Evolutionary conservation across 345 rosid species (phyloP), one percentile per base, ranked within the genome.

Genomic region (Eucalyptus polyanthemos): DNA sequence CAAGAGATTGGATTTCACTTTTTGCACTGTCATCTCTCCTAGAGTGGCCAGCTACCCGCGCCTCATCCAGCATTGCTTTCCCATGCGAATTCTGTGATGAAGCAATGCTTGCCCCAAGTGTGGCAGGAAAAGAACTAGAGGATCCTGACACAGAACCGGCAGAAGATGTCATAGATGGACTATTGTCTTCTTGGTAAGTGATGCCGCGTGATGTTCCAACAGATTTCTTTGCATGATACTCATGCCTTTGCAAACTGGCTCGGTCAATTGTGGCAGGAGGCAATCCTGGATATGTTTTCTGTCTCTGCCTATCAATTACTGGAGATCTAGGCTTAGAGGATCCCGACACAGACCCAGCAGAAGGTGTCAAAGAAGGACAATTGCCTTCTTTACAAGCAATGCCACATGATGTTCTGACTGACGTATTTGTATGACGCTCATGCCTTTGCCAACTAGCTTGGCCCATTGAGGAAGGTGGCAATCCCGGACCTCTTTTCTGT

Each of bases 1-100:
- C 96, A 58, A 95, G 93, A 76, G 94, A 92, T 80, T 90, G 95
- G 60, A 94, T 93, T 91, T 93, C 96, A 58, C 91, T 90, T 89
- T 94, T 93, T 45, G 93, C 94, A 88, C 80, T 87, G 14, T 89
- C 93, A 44, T 89, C 89, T 81, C 67, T 86, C 50, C 83, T 83
- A 16, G 62, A 80, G 89, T 88, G 86, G 24, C 90, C 85, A 51
- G 86, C 88, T 5, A 86, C 86, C 72, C 21, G 25, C 86, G 51
- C 81, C 80, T 91, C 90, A 31, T 34, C 53, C 80, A 67, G 21
- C 85, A 17, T 51, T 49, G 47, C 85, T 76, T 89, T 90, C 62
- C 22, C 88, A 49, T 69, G 50, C 3, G 42, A 49, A 54, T 51
- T 34, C 42, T 87, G 88, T n/a, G 62, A 34, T 22, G 88, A 87